These are phyloP conservation scores for Trametes punicea DNA, from an alignment of 768 basidiomycete genomes.

Conservation along the genomic window DNA sequence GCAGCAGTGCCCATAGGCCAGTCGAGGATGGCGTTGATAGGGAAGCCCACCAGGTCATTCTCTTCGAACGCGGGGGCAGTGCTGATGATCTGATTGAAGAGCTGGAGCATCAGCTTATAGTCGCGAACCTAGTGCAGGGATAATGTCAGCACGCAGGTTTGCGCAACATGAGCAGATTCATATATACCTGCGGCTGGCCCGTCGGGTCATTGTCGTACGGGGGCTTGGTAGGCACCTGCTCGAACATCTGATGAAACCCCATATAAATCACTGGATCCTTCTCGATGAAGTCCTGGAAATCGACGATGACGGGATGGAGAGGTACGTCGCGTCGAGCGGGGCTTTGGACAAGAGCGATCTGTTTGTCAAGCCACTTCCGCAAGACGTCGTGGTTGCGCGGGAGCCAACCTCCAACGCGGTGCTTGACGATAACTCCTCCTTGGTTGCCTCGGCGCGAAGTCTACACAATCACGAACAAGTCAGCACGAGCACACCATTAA, in stretches of 20 bases:
- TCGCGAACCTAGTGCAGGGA: conserved; percentile 31
- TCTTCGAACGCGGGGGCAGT: conserved; percentile 41
- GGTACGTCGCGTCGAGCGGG: conserved; percentile 7
- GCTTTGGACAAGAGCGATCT: conserved; percentile 9
- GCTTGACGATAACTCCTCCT: neutral
- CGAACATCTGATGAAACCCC: conserved; percentile 37
- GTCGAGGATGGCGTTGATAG: conserved; percentile 46
- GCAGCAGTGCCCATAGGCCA: conserved; percentile 41
- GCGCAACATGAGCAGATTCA: neutral
- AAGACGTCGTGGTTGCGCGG: conserved; percentile 7
- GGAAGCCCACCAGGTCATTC: conserved; percentile 42
- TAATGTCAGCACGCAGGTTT: neutral
- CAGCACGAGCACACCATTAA: no score
- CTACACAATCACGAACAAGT: no score
- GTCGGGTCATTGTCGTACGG: conserved; percentile 15
- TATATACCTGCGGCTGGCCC: conserved; percentile 6
- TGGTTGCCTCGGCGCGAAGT: no score
- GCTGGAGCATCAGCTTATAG: conserved; percentile 39
- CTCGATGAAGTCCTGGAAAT: conserved; percentile 27
- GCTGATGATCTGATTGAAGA: conserved; percentile 43
- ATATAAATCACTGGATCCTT: conserved; percentile 33
- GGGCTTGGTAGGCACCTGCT: conserved; percentile 22
- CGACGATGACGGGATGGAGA: conserved; percentile 20
- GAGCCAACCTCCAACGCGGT: conserved; percentile 15
- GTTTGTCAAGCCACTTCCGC: conserved; percentile 8